Evolutionary conservation across 106 monocot genomes (phyloP), one percentile per base, ranked within the genome.

Genomic region (Alisma plantagoaquatica): DNA sequence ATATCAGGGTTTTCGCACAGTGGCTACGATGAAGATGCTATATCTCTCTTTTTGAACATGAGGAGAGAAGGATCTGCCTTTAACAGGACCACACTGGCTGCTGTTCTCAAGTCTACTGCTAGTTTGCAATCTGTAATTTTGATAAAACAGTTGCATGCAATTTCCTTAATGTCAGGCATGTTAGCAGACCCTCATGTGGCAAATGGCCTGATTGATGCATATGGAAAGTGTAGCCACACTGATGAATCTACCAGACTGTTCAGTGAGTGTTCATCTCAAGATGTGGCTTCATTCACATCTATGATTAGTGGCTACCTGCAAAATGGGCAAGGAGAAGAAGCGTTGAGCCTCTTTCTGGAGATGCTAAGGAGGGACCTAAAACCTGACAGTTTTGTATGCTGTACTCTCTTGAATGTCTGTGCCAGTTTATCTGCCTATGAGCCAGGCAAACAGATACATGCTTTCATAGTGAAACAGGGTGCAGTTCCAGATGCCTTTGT

Each of bases 171-270:
- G 56, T 46, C 53, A 2, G 84, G 84, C 4, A 46, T 96, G 22
- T 27, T 78, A n/a, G 70, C 35, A 1, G 88, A 96, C 62, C 46
- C 52, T 52, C 81, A 89, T 69, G 84, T 96, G 4, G 49, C 64
- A 4, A 96, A 96, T 72, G 88, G 84, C 21, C 73, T 96, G 2
- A 61, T 88, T 5, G 80, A 96, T 72, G 76, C 94, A 27, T 96
- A 89, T 49, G 84, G 94, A 24, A 96, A 89, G 64, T 77, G 77
- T 31, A 32, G 43, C 56, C 53, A 22, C 23, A 42, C 78, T 31
- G 59, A 66, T 20, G 77, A 84, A 31, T 87, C 94, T 29, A 24
- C 18, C 2, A 78, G 33, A 27, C 29, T 76, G 23, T 88, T 96
- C 53, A 33, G 57, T 17, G 84, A 88, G 53, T 56, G 75, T 58